Base-by-base conservation (phyloP, 352 stramenopile species). In the Globisporangium paddicum region DNA sequence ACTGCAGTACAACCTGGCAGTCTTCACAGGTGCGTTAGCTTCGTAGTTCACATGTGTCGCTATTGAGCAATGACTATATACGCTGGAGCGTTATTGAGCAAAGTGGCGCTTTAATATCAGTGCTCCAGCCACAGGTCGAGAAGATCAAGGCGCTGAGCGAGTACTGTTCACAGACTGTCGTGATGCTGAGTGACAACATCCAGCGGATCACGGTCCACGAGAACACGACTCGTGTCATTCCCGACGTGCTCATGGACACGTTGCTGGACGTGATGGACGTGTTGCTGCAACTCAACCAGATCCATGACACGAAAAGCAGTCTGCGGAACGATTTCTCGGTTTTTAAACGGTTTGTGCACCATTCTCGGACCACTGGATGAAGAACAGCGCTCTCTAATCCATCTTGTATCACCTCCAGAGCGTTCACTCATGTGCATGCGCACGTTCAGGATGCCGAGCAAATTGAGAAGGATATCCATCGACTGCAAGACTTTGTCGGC, bases 311-410 rank as follows among this genome's bases (percentile, higher is more conserved):
- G 8, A 92, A 90, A 38, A 80, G 68, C 49, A 82, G 80, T 66
- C 56, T 90, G 3, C 75, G 74, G 11, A 90, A 90, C 58, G 82
- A 92, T 57, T 92, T 90, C 34, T 80, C 78, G 0, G 69, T 89
- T 3, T 90, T 82, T 57, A 92, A 92, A 61, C 66, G 82, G 75
- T 89, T 47, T 0, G 60, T 66, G 13, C 4, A 8, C 42, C 3
- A 30, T 37, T n/a, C n/a, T n/a, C n/a, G n/a, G n/a, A n/a, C n/a
- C n/a, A n/a, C n/a, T n/a, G n/a, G n/a, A n/a, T n/a, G n/a, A 19
- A 10, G 3, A 26, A 11, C 37, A 10, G 18, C 9, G 54, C 25
- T 48, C 13, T 42, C 58, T 51, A 41, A 11, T 13, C 6, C 28
- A 32, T 62, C 7, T 32, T 26, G 37, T 46, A 6, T 14, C n/a